Evolutionary conservation across 139 green algal genomes (phyloP).

Genomic region (Closterium sp.): DNA sequence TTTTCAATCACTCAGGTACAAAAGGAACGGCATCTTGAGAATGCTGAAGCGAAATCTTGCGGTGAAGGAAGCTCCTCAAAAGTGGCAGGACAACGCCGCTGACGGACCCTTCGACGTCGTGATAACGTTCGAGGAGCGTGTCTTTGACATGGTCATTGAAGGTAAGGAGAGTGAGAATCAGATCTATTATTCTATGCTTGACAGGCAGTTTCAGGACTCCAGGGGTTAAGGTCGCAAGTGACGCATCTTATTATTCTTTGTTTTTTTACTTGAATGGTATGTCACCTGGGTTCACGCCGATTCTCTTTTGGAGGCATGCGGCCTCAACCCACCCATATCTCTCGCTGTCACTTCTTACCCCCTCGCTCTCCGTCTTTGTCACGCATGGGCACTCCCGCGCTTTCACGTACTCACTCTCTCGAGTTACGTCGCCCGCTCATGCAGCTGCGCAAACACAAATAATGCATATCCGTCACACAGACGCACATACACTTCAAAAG

Average conservation of each 20-base stretch:
- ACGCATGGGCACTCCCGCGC: background rate
- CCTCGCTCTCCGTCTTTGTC: background rate
- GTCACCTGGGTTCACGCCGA: background rate
- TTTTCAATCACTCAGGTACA: conserved; percentile 58
- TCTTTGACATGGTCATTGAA: conserved; percentile 63
- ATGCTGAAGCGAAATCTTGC: conserved; percentile 83
- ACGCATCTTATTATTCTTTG: background rate
- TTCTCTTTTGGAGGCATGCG: background rate
- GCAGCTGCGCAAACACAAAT: too few relatives aligned
- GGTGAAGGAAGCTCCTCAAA: conserved; percentile 78
- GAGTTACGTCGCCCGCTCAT: background rate
- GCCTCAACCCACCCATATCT: background rate
- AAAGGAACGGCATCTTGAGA: conserved; percentile 72
- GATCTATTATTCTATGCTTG: too few relatives aligned
- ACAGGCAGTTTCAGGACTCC: too few relatives aligned
- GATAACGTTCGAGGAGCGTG: conserved; percentile 58
- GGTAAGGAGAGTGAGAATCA: conserved; percentile 25
- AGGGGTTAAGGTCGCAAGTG: background rate
- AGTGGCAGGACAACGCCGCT: conserved; percentile 69
- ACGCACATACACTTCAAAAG: background rate
- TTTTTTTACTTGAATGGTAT: background rate
- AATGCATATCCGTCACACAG: background rate
- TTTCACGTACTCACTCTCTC: too few relatives aligned
- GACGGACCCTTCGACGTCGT: conserved; percentile 53
- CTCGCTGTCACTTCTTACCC: background rate